These are phyloP conservation scores for Sugiyamaella castrensis DNA, from an alignment of 1,139 yeast genomes.

Conservation along the genomic window DNA sequence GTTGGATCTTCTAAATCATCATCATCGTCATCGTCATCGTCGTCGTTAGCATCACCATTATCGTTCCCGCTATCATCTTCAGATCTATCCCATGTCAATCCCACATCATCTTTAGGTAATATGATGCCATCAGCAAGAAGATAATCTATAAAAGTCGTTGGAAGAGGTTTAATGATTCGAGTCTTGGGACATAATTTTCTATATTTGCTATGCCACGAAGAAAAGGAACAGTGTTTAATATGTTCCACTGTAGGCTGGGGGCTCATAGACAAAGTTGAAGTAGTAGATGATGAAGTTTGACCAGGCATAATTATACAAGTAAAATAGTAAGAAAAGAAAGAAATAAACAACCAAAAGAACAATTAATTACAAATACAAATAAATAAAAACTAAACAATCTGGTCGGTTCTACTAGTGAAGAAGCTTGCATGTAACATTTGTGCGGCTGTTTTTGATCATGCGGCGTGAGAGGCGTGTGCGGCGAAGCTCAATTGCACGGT, in stretches of 20 bases:
- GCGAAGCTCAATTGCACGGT: too few species aligned
- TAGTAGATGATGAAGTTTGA: background rate
- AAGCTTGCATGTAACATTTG: too few species aligned
- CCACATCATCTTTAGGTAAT: slow-evolving; percentile 47
- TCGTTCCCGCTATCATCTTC: slow-evolving; percentile 61
- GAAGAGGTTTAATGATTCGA: slow-evolving; percentile 60
- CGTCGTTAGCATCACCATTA: slow-evolving; percentile 76
- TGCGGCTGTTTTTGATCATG: too few species aligned
- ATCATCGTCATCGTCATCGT: slow-evolving; percentile 58
- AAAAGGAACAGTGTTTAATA: slow-evolving; percentile 64
- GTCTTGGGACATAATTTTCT: slow-evolving; percentile 50
- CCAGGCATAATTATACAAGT: slow-evolving; percentile 6
- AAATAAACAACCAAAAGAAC: too few species aligned
- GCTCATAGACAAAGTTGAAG: background rate
- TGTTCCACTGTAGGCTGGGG: slow-evolving; percentile 37
- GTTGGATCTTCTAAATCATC: slow-evolving; percentile 39
- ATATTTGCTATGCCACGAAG: slow-evolving; percentile 67
- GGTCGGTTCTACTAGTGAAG: too few species aligned
- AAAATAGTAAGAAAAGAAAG: too few species aligned
- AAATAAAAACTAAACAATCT: too few species aligned
- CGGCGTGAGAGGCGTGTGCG: too few species aligned
- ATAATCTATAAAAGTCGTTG: slow-evolving; percentile 64
- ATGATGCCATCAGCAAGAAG: slow-evolving; percentile 72
- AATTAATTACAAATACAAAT: too few species aligned
- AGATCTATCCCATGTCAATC: slow-evolving; percentile 23